Percentiles rank a stretch among this genome's conserved stretches.
These are phyloP conservation scores for Coniochaeta prunicola DNA, from an alignment of 2,329 filamentous ascomycete genomes.

Conservation along the genomic window DNA sequence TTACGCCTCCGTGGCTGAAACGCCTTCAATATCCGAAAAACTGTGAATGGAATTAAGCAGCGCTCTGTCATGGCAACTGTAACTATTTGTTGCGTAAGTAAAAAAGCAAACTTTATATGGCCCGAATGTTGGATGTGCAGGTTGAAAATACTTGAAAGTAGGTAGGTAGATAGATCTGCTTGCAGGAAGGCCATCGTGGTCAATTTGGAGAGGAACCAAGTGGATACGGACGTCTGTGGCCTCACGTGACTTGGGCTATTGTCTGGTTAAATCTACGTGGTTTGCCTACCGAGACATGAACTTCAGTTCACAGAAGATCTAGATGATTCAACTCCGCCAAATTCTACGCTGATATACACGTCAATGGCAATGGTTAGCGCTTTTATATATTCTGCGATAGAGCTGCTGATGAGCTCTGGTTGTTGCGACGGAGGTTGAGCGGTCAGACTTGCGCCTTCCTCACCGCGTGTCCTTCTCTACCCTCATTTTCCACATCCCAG, in stretches of 20 bases:
- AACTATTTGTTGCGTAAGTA: no score
- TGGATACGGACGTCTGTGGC: neutral
- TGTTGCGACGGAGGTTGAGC: neutral
- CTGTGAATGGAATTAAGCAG: neutral
- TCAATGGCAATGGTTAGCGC: no score
- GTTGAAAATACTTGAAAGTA: neutral
- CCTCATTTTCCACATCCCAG: neutral
- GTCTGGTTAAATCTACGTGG: no score
- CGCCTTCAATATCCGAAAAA: neutral
- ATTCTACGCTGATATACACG: no score
- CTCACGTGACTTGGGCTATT: neutral
- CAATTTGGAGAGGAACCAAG: neutral
- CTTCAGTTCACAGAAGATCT: neutral
- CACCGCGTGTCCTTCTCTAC: neutral
- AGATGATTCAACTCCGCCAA: neutral
- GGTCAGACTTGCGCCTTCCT: neutral
- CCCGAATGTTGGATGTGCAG: no score
- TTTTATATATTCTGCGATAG: neutral
- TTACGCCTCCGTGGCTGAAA: neutral
- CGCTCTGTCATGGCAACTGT: neutral
- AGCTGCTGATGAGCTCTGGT: neutral
- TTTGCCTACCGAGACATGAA: neutral
- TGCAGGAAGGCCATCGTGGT: neutral
- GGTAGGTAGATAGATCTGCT: neutral
- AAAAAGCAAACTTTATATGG: no score